Percentiles rank a stretch among this genome's conserved stretches.
phyloP scores from a whole-genome alignment of 768 basidiomycete species.

The Termitomyces sp. region DNA sequence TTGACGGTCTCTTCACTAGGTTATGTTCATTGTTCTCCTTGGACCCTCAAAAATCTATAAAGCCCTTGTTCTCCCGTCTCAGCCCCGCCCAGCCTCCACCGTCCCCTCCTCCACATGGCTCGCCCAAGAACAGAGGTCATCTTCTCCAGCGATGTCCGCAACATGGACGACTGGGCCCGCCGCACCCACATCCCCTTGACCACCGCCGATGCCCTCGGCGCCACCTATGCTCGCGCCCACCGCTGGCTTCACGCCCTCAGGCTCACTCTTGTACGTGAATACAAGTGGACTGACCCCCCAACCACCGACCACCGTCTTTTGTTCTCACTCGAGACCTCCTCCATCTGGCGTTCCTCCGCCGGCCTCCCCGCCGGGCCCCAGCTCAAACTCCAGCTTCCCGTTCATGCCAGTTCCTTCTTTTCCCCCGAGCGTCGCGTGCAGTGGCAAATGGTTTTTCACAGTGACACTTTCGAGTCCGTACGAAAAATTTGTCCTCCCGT shows the following conservation, averaged over 20 bases:
- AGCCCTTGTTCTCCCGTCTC: not conserved
- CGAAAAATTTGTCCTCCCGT: conserved; percentile 66
- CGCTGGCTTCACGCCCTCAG: conserved; percentile 69
- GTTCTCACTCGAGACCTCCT: conserved; percentile 73
- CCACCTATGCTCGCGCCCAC: conserved; percentile 77
- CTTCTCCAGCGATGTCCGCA: conserved; percentile 75
- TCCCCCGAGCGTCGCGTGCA: conserved; percentile 79
- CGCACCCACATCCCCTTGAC: conserved; percentile 80
- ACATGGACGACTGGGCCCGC: conserved; percentile 81
- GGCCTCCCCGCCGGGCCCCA: conserved; percentile 77
- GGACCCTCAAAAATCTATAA: not conserved
- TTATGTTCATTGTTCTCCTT: conserved; percentile 21
- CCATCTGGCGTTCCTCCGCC: conserved; percentile 72
- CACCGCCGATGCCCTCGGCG: conserved; percentile 77
- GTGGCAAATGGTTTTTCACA: conserved; percentile 90
- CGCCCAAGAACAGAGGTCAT: conserved; percentile 53
- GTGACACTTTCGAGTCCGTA: conserved; percentile 68
- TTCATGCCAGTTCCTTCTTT: conserved; percentile 82
- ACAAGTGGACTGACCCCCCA: conserved; percentile 65
- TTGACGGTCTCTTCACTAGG: conserved; percentile 23
- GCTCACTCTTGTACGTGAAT: conserved; percentile 57
- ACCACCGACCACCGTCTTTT: conserved; percentile 67
- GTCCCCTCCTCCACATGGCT: conserved; percentile 9
- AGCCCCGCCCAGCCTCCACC: conserved; percentile 7
- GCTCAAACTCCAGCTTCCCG: conserved; percentile 68